Evolutionary conservation across 352 stramenopile species (phyloP).

Genomic region (Pythium brassicae): DNA sequence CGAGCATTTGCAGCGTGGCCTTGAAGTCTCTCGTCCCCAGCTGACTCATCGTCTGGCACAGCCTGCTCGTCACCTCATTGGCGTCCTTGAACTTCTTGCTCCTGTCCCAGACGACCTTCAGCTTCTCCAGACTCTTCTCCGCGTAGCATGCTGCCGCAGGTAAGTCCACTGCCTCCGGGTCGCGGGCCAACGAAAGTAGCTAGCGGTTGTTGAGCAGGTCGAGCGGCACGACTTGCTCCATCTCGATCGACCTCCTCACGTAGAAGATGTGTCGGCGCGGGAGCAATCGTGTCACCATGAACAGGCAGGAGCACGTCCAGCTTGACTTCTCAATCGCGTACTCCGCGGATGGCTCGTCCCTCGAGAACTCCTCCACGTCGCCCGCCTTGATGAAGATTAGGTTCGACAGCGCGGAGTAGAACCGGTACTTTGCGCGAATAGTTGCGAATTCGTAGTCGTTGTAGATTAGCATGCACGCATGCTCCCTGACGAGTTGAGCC

Average conservation of each 20-base stretch:
- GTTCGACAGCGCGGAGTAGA: constrained; percentile 7
- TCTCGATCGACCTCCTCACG: constrained; percentile 9
- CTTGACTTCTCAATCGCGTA: constrained; percentile 9
- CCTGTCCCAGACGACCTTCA: no score
- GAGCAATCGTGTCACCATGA: constrained; percentile 12
- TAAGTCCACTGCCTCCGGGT: no score
- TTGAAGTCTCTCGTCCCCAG: no score
- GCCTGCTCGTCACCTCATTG: no score
- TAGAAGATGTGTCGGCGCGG: constrained; percentile 16
- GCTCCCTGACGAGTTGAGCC: constrained; percentile 17
- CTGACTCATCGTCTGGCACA: no score
- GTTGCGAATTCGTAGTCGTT: constrained; percentile 14
- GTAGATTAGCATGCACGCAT: constrained; percentile 18
- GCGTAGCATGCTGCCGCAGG: not conserved
- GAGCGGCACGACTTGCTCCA: constrained; percentile 14
- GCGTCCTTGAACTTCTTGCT: no score
- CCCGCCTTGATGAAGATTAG: constrained; percentile 10
- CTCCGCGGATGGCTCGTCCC: constrained; percentile 14
- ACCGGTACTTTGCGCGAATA: constrained; percentile 9
- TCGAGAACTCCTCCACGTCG: not conserved
- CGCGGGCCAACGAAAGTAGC: constrained; percentile 3
- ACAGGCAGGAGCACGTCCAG: constrained; percentile 20
- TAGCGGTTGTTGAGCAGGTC: constrained; percentile 10
- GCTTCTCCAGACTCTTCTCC: not conserved
- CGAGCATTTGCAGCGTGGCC: no score